A percentile compares a stretch with the other conserved stretches of the same genome.
Conservation (phyloP, 2,329 filamentous ascomycete genomes). For the Sarocladium oryzae region DNA sequence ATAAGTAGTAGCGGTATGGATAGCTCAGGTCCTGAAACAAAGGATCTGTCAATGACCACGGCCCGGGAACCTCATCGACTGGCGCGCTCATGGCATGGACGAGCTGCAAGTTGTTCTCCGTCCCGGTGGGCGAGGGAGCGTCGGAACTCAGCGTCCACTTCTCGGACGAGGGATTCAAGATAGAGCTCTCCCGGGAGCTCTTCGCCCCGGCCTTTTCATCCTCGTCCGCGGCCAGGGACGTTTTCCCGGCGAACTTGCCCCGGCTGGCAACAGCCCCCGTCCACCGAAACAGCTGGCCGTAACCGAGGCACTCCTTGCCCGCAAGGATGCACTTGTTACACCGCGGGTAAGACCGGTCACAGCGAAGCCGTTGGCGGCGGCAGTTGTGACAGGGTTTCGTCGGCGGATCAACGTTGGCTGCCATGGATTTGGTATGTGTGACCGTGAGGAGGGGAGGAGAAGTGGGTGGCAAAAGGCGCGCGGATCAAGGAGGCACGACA, state of each 20-base stretch:
- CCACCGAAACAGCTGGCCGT: constrained; percentile 47
- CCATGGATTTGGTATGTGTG: background rate
- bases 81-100: constrained; percentile 16
- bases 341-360: constrained; percentile 43
- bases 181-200: background rate
- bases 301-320: constrained; percentile 46
- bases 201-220: background rate
- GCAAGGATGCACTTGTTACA: constrained; percentile 44
- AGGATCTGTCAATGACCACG: constrained; percentile 36
- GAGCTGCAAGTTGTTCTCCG: constrained; percentile 20
- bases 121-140: background rate
- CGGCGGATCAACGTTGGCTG: constrained; percentile 21
- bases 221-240: constrained; percentile 22
- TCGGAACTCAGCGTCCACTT: constrained; percentile 1
- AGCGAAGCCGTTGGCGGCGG: constrained; percentile 45
- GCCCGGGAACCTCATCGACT: constrained; percentile 16
- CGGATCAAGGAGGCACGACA: background rate
- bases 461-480: background rate
- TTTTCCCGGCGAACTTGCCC: constrained; percentile 34
- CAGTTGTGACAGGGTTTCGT: constrained; percentile 46
- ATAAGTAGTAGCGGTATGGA: constrained; percentile 34
- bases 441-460: too few species aligned
- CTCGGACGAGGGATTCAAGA: background rate
- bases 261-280: constrained; percentile 39
- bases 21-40: constrained; percentile 47